These are phyloP conservation scores for Penicillium verhagenii DNA, from an alignment of 495 filamentous ascomycete species.

Conservation along the genomic window DNA sequence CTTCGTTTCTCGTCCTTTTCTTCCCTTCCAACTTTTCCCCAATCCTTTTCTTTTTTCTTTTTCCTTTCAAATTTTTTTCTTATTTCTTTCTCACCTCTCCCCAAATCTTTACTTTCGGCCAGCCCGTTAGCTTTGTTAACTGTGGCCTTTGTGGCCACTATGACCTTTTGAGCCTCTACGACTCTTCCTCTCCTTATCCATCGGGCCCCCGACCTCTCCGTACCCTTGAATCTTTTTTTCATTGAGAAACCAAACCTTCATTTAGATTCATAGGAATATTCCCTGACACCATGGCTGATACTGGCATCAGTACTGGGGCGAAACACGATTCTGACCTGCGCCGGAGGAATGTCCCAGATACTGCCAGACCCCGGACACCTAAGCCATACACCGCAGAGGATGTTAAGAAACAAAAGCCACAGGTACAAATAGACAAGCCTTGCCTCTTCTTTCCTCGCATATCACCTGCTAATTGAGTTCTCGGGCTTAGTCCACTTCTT, in stretches of 20 bases:
- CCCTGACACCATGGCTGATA: conserved; percentile 30
- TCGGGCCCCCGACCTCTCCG: background rate
- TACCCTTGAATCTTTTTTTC: no score
- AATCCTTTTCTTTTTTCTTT: conserved; percentile 11
- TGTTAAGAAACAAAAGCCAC: conserved; percentile 59
- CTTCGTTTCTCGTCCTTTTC: background rate
- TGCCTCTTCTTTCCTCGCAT: background rate
- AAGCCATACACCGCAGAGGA: conserved; percentile 46
- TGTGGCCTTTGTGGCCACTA: conserved; percentile 13
- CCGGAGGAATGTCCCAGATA: conserved; percentile 68
- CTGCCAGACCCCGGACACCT: conserved; percentile 38
- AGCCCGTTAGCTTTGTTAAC: conserved; percentile 6
- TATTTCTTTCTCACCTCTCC: conserved; percentile 6
- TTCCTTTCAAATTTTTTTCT: conserved; percentile 9
- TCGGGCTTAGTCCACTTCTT: conserved; percentile 29
- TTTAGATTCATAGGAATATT: background rate
- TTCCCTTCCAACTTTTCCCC: background rate
- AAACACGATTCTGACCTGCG: conserved; percentile 65
- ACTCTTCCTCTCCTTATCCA: conserved; percentile 8
- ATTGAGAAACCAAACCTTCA: no score
- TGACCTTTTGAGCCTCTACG: conserved; percentile 10
- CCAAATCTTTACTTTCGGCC: conserved; percentile 1
- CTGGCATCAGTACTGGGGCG: conserved; percentile 62
- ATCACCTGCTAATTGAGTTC: background rate
- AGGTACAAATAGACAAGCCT: conserved; percentile 24